phyloP scores from a whole-genome alignment of 2,329 filamentous ascomycete species.

The Cyanodermella asteris region DNA sequence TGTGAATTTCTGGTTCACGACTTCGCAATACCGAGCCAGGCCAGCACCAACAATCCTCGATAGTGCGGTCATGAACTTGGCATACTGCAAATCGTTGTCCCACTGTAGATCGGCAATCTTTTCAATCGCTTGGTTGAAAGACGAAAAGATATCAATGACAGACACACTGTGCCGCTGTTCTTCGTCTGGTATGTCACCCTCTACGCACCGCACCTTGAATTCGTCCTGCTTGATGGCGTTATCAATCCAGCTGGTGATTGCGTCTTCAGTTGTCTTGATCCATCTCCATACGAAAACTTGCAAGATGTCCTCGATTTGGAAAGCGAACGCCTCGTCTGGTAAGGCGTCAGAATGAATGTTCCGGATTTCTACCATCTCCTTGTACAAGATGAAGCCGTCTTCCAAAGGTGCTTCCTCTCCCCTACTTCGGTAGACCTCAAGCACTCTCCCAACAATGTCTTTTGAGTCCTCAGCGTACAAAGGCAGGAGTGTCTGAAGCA shows the following conservation, averaged over 20 bases:
- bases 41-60: constrained; percentile 67
- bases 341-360: constrained; percentile 57
- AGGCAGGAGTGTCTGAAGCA: constrained; percentile 68
- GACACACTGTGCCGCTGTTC: constrained; percentile 82
- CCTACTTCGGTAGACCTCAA: constrained; percentile 46
- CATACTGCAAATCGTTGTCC: constrained; percentile 83
- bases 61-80: constrained; percentile 89
- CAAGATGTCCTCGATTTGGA: constrained; percentile 67
- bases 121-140: constrained; percentile 81
- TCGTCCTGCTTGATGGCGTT: constrained; percentile 76
- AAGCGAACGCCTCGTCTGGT: constrained; percentile 51
- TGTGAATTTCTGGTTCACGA: constrained; percentile 64
- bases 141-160: constrained; percentile 76
- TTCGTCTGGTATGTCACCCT: constrained; percentile 43
- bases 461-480: constrained; percentile 76
- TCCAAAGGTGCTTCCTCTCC: constrained; percentile 62
- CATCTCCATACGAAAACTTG: constrained; percentile 92
- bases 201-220: constrained; percentile 52
- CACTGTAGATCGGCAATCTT: constrained; percentile 72
- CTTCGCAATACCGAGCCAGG: constrained; percentile 74
- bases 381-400: constrained; percentile 88
- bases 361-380: constrained; percentile 66
- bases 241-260: constrained; percentile 66
- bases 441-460: constrained; percentile 62
- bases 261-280: constrained; percentile 61